phyloP scores from a whole-genome alignment of 345 rosid species.

The Hibiscus trionum region DNA sequence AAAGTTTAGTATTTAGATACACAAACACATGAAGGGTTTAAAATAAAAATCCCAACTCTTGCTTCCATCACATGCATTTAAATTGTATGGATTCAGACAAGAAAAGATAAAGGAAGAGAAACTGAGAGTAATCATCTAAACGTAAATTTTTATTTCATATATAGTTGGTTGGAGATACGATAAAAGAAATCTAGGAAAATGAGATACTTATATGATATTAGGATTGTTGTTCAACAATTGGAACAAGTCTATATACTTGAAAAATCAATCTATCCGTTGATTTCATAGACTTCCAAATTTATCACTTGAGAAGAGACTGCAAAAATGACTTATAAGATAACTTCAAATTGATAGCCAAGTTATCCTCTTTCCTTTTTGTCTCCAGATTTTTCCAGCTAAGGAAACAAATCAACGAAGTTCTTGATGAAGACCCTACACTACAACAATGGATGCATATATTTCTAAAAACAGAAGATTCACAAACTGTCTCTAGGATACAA shows the following conservation, averaged over 20 bases:
- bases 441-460: not conserved
- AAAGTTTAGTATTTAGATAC: not conserved
- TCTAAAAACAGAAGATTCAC: not conserved
- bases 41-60: conserved; percentile 3
- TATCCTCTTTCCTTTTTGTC: not conserved
- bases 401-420: not conserved
- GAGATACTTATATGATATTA: not conserved
- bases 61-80: not conserved
- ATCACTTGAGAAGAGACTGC: not conserved
- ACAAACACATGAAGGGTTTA: not conserved
- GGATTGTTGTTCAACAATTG: not conserved
- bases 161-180: not conserved
- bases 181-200: not conserved
- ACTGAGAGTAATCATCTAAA: not conserved
- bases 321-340: not conserved
- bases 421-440: not conserved
- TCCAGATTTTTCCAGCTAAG: not conserved
- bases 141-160: not conserved
- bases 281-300: not conserved
- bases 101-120: conserved; percentile 2
- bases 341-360: not conserved
- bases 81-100: not conserved
- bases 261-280: not conserved
- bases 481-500: not conserved
- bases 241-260: not conserved